phyloP scores from a whole-genome alignment of 2,329 filamentous ascomycete genomes.

The Aspergillus alliaceus region DNA sequence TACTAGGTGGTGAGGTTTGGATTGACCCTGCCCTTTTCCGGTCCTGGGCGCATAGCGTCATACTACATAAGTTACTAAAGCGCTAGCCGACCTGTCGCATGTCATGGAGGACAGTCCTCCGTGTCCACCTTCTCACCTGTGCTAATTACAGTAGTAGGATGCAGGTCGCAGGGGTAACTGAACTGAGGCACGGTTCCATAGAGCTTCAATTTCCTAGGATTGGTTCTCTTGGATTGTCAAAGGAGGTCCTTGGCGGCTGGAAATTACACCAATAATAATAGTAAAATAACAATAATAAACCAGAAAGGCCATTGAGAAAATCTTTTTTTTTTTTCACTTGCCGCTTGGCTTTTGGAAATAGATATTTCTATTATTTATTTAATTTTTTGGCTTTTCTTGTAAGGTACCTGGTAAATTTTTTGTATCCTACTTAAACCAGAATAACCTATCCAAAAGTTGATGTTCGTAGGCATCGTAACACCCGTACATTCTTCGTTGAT shows the following conservation, averaged over 20 bases:
- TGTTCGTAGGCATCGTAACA: background rate
- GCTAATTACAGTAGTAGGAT: background rate
- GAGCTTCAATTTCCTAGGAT: background rate
- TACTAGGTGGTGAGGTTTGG: no score
- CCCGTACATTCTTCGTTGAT: background rate
- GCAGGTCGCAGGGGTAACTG: conserved; percentile 1
- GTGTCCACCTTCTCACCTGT: conserved; percentile 5
- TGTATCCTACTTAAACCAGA: background rate
- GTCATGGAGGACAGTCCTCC: conserved; percentile 26
- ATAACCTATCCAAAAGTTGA: background rate
- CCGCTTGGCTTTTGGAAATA: background rate
- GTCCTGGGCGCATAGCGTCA: conserved; percentile 4
- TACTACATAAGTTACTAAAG: conserved; percentile 5
- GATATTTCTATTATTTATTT: background rate
- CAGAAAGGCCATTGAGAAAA: no score
- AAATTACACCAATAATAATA: background rate
- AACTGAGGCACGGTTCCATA: conserved; percentile 1
- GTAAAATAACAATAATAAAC: background rate
- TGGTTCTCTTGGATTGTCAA: background rate
- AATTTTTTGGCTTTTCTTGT: background rate
- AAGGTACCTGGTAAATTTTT: background rate
- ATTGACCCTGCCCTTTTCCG: background rate
- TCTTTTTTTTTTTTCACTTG: background rate
- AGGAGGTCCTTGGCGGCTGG: background rate
- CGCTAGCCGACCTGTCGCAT: conserved; percentile 2